Conservation (phyloP, 129 eudicot species). For the Scalesia atractyloides region DNA sequence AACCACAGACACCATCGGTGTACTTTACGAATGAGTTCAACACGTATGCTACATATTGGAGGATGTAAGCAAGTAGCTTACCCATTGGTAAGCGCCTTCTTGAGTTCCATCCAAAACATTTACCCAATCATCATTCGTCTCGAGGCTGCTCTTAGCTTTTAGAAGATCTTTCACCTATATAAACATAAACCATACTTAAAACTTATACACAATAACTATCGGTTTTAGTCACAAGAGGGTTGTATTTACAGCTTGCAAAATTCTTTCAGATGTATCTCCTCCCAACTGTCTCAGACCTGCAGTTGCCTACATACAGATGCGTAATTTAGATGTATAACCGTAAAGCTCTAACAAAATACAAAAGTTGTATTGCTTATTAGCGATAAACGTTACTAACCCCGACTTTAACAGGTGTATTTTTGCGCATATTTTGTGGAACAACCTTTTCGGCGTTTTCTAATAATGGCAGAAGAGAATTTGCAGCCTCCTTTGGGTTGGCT, state of each 20-base stretch:
- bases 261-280: constrained; percentile 80
- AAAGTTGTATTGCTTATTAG: not conserved
- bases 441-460: constrained; percentile 64
- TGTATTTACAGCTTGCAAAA: constrained; percentile 76
- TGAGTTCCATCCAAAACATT: constrained; percentile 88
- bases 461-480: constrained; percentile 64
- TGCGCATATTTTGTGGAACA: constrained; percentile 60
- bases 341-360: constrained; percentile 6
- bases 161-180: constrained; percentile 73
- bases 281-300: constrained; percentile 92
- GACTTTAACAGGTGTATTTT: constrained; percentile 80
- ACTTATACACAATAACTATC: not conserved
- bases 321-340: constrained; percentile 8
- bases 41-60: not conserved
- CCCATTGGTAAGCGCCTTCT: constrained; percentile 99
- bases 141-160: constrained; percentile 60
- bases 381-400: constrained; percentile 75
- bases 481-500: constrained; percentile 76
- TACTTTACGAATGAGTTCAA: too few species aligned
- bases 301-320: constrained; percentile 69
- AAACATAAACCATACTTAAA: constrained; percentile 14
- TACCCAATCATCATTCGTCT: constrained; percentile 73
- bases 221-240: not conserved
- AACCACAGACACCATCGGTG: too few species aligned
- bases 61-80: constrained; percentile 36